Conservation (phyloP, 306 rosid species). For the Echinosophora koreensis region DNA sequence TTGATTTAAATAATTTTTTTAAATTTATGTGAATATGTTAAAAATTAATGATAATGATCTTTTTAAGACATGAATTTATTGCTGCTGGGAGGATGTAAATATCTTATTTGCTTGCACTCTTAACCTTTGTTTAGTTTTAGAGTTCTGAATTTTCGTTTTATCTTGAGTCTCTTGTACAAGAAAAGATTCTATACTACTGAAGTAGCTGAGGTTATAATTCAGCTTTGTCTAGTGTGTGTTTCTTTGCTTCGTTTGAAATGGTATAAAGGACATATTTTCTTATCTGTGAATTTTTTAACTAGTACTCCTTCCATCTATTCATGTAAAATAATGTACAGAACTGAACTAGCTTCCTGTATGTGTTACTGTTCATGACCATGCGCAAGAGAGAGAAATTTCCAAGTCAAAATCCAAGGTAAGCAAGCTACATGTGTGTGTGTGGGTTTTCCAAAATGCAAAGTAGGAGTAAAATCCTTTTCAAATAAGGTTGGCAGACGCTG, state of each 20-base stretch:
- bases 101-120: neutral
- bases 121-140: too few relatives aligned
- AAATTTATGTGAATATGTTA: too few relatives aligned
- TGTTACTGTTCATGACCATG: slow-evolving; percentile 52
- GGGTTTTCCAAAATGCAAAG: slow-evolving; percentile 47
- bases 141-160: neutral
- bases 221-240: slow-evolving; percentile 17
- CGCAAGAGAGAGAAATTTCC: slow-evolving; percentile 44
- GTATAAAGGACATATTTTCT: slow-evolving; percentile 14
- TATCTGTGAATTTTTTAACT: neutral
- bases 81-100: too few relatives aligned
- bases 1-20: neutral
- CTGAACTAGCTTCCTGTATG: neutral
- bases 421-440: slow-evolving; percentile 36
- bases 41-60: too few relatives aligned
- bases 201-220: neutral
- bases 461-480: slow-evolving; percentile 49
- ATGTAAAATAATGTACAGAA: slow-evolving; percentile 9
- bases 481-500: slow-evolving; percentile 45
- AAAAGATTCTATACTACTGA: neutral
- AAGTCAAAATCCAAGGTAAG: slow-evolving; percentile 50
- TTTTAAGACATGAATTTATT: too few relatives aligned
- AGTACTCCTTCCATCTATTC: neutral
- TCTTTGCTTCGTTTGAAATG: slow-evolving; percentile 39
- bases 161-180: neutral